Percentiles rank a stretch among this genome's conserved stretches.
Conservation (phyloP, 805 yeast genomes). For the Cyberlindnera saturnus region DNA sequence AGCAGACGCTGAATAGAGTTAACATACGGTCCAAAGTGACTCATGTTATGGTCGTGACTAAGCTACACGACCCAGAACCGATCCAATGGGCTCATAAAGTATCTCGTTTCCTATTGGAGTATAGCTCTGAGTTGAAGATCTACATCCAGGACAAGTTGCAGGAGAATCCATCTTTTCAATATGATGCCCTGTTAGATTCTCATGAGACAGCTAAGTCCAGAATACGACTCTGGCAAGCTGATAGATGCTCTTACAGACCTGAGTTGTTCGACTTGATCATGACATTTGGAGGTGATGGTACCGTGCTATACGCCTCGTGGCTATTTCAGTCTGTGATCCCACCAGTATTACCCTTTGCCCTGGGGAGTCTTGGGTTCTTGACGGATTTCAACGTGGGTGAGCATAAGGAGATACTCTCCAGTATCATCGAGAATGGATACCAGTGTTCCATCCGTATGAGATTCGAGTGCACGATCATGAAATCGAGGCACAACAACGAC, state of each 20-base stretch:
- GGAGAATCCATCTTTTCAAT: conserved; percentile 6
- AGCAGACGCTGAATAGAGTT: conserved; percentile 23
- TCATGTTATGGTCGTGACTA: conserved; percentile 26
- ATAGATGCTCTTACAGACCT: conserved; percentile 21
- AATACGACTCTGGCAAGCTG: conserved; percentile 22
- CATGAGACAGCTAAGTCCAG: conserved; percentile 5
- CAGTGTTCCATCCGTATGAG: conserved; percentile 43
- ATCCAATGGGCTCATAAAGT: conserved; percentile 22
- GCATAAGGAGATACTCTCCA: conserved; percentile 28
- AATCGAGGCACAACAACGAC: conserved; percentile 16
- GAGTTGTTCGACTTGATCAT: conserved; percentile 49
- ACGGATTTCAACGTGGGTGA: conserved; percentile 45
- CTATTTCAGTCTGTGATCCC: conserved; percentile 55
- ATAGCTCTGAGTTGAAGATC: conserved; percentile 12
- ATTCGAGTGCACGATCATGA: conserved; percentile 44
- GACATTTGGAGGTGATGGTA: conserved; percentile 71
- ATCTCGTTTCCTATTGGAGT: conserved; percentile 16
- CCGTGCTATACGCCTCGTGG: conserved; percentile 59
- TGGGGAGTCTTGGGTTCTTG: conserved; percentile 63
- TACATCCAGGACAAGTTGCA: conserved; percentile 18
- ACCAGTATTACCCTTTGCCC: conserved; percentile 57
- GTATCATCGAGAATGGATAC: conserved; percentile 37
- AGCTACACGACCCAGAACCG: conserved; percentile 27
- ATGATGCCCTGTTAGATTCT: conserved; percentile 4
- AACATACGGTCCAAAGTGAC: conserved; percentile 22